These are phyloP conservation scores for Hymenoscyphus scutula DNA, from an alignment of 2,329 filamentous ascomycete genomes.

Conservation along the genomic window DNA sequence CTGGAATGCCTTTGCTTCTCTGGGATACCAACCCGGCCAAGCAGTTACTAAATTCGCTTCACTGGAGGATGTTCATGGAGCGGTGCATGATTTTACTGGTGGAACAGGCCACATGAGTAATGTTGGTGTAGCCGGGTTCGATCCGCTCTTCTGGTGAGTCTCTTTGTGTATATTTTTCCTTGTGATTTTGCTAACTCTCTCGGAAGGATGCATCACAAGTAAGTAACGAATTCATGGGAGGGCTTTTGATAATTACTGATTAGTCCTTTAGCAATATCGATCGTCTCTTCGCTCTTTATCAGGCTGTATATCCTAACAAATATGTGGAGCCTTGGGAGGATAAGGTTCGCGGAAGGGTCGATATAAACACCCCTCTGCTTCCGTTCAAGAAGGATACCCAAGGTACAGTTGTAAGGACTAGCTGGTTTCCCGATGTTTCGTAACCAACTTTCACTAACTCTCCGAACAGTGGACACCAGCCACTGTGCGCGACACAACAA, in stretches of 20 bases:
- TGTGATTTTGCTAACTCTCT: neutral
- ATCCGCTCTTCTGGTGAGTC: constrained; percentile 41
- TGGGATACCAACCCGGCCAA: constrained; percentile 14
- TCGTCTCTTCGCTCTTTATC: constrained; percentile 53
- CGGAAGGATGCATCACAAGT: constrained; percentile 44
- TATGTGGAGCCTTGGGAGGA: constrained; percentile 31
- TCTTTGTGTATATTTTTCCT: neutral
- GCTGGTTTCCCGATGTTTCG: neutral
- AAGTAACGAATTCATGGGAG: neutral
- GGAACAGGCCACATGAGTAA: constrained; percentile 41
- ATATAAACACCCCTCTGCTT: constrained; percentile 12
- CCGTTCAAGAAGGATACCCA: constrained; percentile 17
- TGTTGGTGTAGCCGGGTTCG: constrained; percentile 43
- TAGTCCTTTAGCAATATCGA: constrained; percentile 48
- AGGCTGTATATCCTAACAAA: constrained; percentile 39
- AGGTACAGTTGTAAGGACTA: constrained; percentile 7
- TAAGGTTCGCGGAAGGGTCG: constrained; percentile 8
- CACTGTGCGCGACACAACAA: constrained; percentile 10
- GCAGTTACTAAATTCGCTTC: constrained; percentile 29
- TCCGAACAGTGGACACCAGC: constrained; percentile 12
- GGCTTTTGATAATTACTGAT: neutral
- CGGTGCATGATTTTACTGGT: constrained; percentile 41
- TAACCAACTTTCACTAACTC: neutral
- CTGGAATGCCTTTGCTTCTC: constrained; percentile 17
- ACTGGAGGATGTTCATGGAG: constrained; percentile 45